A percentile compares a stretch with the other conserved stretches of the same genome.
phyloP scores from a whole-genome alignment of 1,139 yeast species.

The Sugiyamaella pinicola region DNA sequence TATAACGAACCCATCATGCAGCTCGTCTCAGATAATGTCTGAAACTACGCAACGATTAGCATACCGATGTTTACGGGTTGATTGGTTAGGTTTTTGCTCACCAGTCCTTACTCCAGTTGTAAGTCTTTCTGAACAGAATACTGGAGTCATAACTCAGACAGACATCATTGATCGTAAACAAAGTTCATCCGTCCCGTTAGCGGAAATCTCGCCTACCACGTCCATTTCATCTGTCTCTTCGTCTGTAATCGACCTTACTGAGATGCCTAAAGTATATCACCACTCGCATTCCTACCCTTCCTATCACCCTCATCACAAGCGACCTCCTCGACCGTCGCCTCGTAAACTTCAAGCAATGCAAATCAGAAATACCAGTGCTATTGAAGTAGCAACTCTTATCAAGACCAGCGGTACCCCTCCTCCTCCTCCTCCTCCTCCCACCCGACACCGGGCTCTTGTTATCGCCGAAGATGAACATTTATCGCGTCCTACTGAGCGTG shows the following conservation, averaged over 20 bases:
- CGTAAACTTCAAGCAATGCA: constrained; percentile 26
- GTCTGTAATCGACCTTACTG: not conserved
- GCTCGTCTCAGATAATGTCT: constrained; percentile 18
- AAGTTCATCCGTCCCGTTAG: constrained; percentile 6
- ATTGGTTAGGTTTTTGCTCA: constrained; percentile 52
- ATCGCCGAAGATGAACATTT: not conserved
- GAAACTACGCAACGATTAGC: constrained; percentile 60
- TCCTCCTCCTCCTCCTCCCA: constrained; percentile 28
- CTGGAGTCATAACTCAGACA: constrained; percentile 6
- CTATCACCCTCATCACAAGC: not conserved
- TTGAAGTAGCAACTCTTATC: constrained; percentile 25
- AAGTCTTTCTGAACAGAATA: constrained; percentile 18
- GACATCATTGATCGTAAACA: constrained; percentile 3
- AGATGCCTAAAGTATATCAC: constrained; percentile 2
- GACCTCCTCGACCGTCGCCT: constrained; percentile 25
- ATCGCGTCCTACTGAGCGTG: not conserved
- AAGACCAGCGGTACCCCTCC: constrained; percentile 27
- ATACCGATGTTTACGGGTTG: constrained; percentile 58
- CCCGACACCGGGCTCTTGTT: constrained; percentile 1
- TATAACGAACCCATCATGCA: constrained; percentile 38
- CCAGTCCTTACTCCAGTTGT: constrained; percentile 19
- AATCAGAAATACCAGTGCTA: constrained; percentile 27
- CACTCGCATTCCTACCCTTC: constrained; percentile 5
- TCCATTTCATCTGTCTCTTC: constrained; percentile 12
- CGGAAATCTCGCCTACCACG: constrained; percentile 8